These are phyloP conservation scores for Blastocystis sp. DNA, from an alignment of 352 stramenopile species.

Conservation along the genomic window DNA sequence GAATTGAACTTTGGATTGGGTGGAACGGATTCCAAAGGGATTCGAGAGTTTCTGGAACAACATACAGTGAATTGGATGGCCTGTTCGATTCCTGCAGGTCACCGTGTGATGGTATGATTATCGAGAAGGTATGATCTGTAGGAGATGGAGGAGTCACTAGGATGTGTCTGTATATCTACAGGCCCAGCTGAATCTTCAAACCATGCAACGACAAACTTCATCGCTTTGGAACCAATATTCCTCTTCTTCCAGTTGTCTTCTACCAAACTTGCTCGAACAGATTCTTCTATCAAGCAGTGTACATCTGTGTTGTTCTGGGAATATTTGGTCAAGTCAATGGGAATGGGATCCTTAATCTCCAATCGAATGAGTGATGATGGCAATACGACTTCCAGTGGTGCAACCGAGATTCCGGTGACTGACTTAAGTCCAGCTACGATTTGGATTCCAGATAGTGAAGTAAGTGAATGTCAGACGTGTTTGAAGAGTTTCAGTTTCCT, in stretches of 20 bases:
- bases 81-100: background rate
- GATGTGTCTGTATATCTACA: slow-evolving; percentile 56
- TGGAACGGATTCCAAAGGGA: background rate
- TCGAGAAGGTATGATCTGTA: background rate
- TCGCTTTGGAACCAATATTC: slow-evolving; percentile 46
- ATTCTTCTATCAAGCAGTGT: background rate
- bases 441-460: slow-evolving; percentile 51
- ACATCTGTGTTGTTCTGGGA: slow-evolving; percentile 41
- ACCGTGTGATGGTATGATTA: background rate
- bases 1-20: slow-evolving; percentile 58
- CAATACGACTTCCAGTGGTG: background rate
- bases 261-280: background rate
- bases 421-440: slow-evolving; percentile 36
- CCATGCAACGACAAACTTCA: slow-evolving; percentile 30
- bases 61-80: slow-evolving; percentile 81
- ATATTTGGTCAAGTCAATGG: slow-evolving; percentile 32
- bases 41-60: slow-evolving; percentile 71
- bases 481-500: slow-evolving; percentile 81
- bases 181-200: slow-evolving; percentile 3
- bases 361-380: background rate
- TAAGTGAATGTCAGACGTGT: slow-evolving; percentile 78
- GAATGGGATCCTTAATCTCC: background rate
- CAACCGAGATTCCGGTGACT: slow-evolving; percentile 36
- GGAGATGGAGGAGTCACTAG: slow-evolving; percentile 54
- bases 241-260: slow-evolving; percentile 52